These are phyloP conservation scores for Oxyria digyna DNA, from an alignment of 148 eudicot genomes.

Conservation along the genomic window DNA sequence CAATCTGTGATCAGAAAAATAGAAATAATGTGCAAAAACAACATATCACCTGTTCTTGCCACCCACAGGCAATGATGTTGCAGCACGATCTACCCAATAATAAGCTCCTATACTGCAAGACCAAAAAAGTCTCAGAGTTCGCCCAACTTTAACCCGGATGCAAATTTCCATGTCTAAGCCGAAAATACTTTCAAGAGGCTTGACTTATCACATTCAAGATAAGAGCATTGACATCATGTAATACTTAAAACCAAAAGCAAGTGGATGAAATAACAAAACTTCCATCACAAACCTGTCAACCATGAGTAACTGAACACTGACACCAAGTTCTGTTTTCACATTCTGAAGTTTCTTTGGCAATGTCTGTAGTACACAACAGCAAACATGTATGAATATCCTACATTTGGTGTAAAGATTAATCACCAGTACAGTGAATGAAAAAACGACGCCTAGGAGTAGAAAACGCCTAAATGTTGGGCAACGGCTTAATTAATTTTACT, in stretches of 20 bases:
- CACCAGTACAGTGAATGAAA: too few relatives aligned
- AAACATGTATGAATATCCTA: background rate
- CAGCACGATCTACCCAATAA: slow-evolving; percentile 82
- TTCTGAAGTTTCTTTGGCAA: slow-evolving; percentile 32
- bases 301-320: slow-evolving; percentile 50
- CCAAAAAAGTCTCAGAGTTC: slow-evolving; percentile 3
- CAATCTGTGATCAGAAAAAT: background rate
- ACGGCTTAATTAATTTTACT: too few relatives aligned
- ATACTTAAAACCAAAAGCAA: background rate
- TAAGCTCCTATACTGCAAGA: slow-evolving; percentile 70
- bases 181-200: background rate
- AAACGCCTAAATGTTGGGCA: too few relatives aligned
- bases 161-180: background rate
- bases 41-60: slow-evolving; percentile 36
- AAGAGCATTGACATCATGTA: slow-evolving; percentile 1
- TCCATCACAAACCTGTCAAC: slow-evolving; percentile 54
- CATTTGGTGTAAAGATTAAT: background rate
- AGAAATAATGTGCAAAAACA: background rate
- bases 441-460: too few relatives aligned
- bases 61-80: slow-evolving; percentile 49
- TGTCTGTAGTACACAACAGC: slow-evolving; percentile 36
- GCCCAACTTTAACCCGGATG: background rate
- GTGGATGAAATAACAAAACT: background rate
- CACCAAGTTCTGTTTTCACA: slow-evolving; percentile 26
- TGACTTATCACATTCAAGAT: background rate